phyloP scores from a whole-genome alignment of 495 filamentous ascomycete genomes.

The Baudoinia panamericana region DNA sequence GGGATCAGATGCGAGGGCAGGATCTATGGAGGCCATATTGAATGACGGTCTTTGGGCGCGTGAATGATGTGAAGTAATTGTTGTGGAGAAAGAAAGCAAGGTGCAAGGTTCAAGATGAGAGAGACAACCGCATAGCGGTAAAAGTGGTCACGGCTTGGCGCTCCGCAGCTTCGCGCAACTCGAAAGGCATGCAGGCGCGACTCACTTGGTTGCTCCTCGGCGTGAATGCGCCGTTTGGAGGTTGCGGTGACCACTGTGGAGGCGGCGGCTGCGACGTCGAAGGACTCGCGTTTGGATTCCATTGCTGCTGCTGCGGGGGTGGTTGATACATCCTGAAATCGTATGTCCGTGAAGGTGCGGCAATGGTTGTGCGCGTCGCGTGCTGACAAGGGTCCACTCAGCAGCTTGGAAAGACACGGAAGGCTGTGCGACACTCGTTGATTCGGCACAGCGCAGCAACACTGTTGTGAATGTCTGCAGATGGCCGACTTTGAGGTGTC shows the following conservation, averaged over 20 bases:
- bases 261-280: conserved; percentile 7
- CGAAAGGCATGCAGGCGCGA: neutral
- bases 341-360: no score
- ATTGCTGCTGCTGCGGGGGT: neutral
- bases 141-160: conserved; percentile 12
- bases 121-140: conserved; percentile 1
- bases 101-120: conserved; percentile 4
- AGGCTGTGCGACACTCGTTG: no score
- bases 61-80: neutral
- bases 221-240: conserved; percentile 21
- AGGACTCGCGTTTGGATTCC: conserved; percentile 9
- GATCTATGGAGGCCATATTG: conserved; percentile 16
- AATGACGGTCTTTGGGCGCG: no score
- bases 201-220: conserved; percentile 16
- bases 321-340: conserved; percentile 4
- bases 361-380: no score
- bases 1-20: conserved; percentile 12
- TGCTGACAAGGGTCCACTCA: no score
- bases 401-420: no score
- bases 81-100: conserved; percentile 4
- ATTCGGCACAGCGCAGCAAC: no score
- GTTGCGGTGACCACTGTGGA: conserved; percentile 20
- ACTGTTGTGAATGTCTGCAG: neutral
- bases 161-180: conserved; percentile 17
- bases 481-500: neutral